Base-by-base conservation (phyloP, 1,284 basidiomycete species). In the Ceratobasidium sp. region DNA sequence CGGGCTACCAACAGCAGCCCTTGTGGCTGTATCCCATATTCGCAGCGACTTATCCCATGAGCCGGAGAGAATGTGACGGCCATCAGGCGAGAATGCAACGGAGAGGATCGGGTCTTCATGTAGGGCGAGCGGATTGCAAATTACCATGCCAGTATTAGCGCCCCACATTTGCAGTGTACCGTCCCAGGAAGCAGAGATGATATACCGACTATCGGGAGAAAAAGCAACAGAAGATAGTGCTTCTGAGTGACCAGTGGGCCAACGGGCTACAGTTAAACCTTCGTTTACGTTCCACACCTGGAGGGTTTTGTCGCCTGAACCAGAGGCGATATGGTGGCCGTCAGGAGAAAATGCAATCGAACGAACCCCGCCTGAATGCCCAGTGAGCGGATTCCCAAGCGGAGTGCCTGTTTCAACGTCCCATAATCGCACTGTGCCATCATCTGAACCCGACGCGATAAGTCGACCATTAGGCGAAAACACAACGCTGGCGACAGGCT, bases 1-100 rank as follows among this genome's bases (percentile, higher is more conserved):
- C 14, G 59, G 19, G 39, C 27, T 27, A 16, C 22, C 27, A 14
- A n/a, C 5, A 19, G 11, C 7, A 6, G 4, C 14, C 5, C n/a
- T 24, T 22, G 5, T 7, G 43, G 24, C 31, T 43, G 48, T 37
- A 37, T 24, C 49, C 72, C 72, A 74, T 19, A 69, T 43, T 3
- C 58, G 34, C 3, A 74, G 5, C 6, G 58, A 51, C 31, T 48
- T 46, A 29, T 74, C 72, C 7, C 11, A 8, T 3, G 65, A 71
- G 31, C 46, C 24, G 16, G 73, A 51, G 11, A 46, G 29, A 9
- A 74, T 64, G 2, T 16, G 48, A 3, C 16, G 19, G 63, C 73
- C 54, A 37, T 74, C 43, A 13, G 27, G 73, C 34, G 73, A 74
- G 51, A 53, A 74, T 5, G 22, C n/a, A 31, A 74, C 65, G 7